These are phyloP conservation scores for Zygotorulaspora danielsina DNA, from an alignment of 805 yeast species.

Conservation along the genomic window DNA sequence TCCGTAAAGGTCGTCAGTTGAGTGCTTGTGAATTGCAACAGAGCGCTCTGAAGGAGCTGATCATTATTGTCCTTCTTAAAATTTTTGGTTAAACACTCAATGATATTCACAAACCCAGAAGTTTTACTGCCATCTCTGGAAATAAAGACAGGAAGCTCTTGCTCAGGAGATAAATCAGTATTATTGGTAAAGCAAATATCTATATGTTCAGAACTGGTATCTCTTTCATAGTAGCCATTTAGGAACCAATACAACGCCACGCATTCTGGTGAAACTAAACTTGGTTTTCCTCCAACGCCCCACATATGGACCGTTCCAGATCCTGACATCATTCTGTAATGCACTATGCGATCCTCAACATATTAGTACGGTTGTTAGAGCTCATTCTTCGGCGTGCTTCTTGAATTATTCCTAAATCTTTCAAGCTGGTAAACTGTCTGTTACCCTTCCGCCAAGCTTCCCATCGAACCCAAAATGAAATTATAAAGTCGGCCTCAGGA, in stretches of 20 bases:
- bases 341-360: no score
- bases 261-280: slow-evolving; percentile 29
- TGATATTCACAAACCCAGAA: slow-evolving; percentile 44
- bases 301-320: slow-evolving; percentile 23
- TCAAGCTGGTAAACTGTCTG: no score
- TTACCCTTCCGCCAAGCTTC: no score
- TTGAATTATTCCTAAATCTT: no score
- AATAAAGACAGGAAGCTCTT: slow-evolving; percentile 48
- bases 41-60: slow-evolving; percentile 42
- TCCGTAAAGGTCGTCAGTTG: slow-evolving; percentile 47
- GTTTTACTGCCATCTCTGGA: slow-evolving; percentile 18
- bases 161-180: slow-evolving; percentile 48
- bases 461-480: no score
- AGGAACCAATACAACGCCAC: slow-evolving; percentile 30
- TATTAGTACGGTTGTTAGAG: no score
- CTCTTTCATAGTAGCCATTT: slow-evolving; percentile 8
- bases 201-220: slow-evolving; percentile 13
- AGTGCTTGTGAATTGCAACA: slow-evolving; percentile 40
- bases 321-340: neutral
- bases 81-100: slow-evolving; percentile 28
- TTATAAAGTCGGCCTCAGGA: no score
- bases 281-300: slow-evolving; percentile 29
- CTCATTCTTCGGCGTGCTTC: no score
- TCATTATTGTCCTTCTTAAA: slow-evolving; percentile 15
- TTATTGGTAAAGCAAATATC: slow-evolving; percentile 54